These are phyloP conservation scores for Solanum raphanifolium DNA, from an alignment of 257 asterid genomes.

Conservation along the genomic window DNA sequence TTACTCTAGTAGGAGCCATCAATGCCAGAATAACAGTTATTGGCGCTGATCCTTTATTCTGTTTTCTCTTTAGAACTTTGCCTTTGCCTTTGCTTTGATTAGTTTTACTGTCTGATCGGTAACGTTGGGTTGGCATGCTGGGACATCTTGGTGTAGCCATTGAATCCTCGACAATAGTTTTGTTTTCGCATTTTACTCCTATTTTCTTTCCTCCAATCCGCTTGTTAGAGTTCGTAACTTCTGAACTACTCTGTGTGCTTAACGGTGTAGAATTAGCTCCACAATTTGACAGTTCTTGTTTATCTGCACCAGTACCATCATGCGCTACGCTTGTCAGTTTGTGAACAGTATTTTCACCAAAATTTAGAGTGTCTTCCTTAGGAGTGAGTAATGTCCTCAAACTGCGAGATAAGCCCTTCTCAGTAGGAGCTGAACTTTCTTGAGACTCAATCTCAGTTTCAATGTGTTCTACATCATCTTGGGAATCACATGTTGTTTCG, in stretches of 20 bases:
- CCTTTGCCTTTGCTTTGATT: neutral
- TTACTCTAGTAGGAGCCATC: neutral
- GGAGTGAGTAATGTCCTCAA: neutral
- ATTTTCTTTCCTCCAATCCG: neutral
- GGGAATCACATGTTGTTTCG: neutral
- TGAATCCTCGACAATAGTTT: neutral
- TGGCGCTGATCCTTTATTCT: neutral
- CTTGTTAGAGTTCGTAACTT: neutral
- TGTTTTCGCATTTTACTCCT: neutral
- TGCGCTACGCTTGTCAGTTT: neutral
- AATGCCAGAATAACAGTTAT: neutral
- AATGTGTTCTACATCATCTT: neutral
- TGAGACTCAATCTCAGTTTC: neutral
- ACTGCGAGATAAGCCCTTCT: neutral
- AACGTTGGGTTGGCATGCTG: neutral
- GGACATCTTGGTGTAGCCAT: constrained; percentile 5
- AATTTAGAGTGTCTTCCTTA: neutral
- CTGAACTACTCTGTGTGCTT: neutral
- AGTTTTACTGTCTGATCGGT: neutral
- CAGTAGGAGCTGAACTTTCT: neutral
- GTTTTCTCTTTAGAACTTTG: neutral
- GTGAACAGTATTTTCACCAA: neutral
- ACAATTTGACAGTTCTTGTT: neutral
- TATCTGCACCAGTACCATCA: neutral
- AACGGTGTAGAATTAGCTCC: neutral